Evolutionary conservation across 169 alveolate species (phyloP), one percentile per base, ranked within the genome.

Genomic region (Plasmodium knowlesi): DNA sequence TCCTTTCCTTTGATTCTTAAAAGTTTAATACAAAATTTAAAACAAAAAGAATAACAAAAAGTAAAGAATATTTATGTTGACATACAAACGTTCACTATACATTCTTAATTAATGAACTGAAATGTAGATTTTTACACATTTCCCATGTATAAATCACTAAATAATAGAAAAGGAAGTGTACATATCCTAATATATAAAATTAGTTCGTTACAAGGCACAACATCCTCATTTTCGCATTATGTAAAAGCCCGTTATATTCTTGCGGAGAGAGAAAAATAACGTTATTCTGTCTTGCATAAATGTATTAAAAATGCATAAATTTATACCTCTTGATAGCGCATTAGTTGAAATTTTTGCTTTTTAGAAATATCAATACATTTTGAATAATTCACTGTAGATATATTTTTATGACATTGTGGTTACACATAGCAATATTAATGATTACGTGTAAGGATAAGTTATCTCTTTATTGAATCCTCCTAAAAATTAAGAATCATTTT

Each of bases 341-440:
- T 61, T 61, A 67, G 37, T 25, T 67, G 39, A 67, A 67, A 12
- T 37, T 67, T 67, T 67, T 25, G 76, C 76, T 10, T 67, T 67
- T 22, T 67, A 22, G 37, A 28, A 67, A 67, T 25, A 28, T 67
- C 76, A 67, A 22, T 67, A 28, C 37, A 67, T 67, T 67, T 67
- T 22, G 76, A 67, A 67, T 67, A 67, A 67, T 28, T 67, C 22
- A 50, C 61, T 50, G 61, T 67, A 6, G 37, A 22, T 28, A n/a
- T 67, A 28, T 28, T 67, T 28, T 67, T 67, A 67, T 25, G 76
- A 67, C 37, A 67, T 5, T 28, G 37, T 67, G 37, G 6, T n/a
- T 67, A 28, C 76, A 67, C 37, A 61, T 61, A 67, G 25, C 76
- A 67, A n/a, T 67, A 67, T 67, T 67, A 67, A 67, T 67, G 76